Base-by-base conservation (phyloP, 306 rosid species). In the Acacia crassicarpa region DNA sequence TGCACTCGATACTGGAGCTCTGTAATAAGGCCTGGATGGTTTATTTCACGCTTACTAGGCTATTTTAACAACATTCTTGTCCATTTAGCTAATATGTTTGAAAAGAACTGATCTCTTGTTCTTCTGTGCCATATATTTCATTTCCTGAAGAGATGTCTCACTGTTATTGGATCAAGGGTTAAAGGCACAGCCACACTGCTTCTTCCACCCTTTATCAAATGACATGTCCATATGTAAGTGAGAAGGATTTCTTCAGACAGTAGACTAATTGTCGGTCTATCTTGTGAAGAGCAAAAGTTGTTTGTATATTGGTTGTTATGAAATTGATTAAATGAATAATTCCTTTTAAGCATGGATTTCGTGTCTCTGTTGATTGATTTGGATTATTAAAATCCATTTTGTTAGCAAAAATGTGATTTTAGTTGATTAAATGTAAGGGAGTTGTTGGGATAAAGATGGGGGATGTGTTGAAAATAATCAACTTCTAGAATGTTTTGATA, bases 201-300 rank as follows among this genome's bases (percentile, higher is more conserved):
- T 92, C 90, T 96, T 96, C 89, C 99, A 96, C 78, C 99, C 99
- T 49, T 56, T 96, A 74, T 91, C 98, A 15, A 93, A 96, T 87
- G 99, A 96, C 81, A 80, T 86, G 85, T 89, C 99, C 68, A 90
- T 96, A 81, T 86, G 98, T 96, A 87, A 92, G 99, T 85, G 80
- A 84, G 83, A 59, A 78, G 40, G 56, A 30, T 80, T 73, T 80
- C 17, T 33, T 54, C 54, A 40, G 41, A 33, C 33, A 56, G 3
- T 17, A 8, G 25, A 25, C 38, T 43, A 12, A 69, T 13, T 20
- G 53, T 43, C 17, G 0, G 54, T 53, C 74, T 82, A 20, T 53
- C 76, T 27, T 41, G 49, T 72, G 65, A 41, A 35, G 35, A 68
- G 48, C 25, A 41, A 46, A 46, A 46, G 16, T 45, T 45, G 49